phyloP scores from a whole-genome alignment of 2,329 filamentous ascomycete genomes.

The Microdochium nivale region DNA sequence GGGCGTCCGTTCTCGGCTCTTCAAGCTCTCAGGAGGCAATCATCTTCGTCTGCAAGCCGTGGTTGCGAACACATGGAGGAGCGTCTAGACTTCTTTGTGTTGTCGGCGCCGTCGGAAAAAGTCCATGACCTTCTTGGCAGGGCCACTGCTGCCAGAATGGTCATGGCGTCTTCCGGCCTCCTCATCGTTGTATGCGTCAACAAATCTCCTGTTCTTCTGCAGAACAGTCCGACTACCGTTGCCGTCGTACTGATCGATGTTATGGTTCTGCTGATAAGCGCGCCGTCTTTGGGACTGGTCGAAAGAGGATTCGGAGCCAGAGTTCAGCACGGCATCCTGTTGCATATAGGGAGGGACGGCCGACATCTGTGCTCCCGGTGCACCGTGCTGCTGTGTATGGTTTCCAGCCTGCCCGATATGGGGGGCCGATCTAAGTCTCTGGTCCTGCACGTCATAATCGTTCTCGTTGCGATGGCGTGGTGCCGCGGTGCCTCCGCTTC shows the following conservation, averaged over 20 bases:
- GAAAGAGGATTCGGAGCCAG: constrained; percentile 45
- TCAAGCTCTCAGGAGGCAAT: too few relatives aligned
- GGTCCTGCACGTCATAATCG: constrained; percentile 26
- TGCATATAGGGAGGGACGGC: constrained; percentile 38
- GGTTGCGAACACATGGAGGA: background rate
- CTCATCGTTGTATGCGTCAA: constrained; percentile 78
- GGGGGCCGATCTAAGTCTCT: constrained; percentile 16
- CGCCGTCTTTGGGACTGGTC: constrained; percentile 32
- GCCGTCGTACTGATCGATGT: constrained; percentile 32
- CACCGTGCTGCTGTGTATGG: constrained; percentile 30
- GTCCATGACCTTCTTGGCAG: constrained; percentile 92
- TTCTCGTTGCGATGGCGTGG: constrained; percentile 28
- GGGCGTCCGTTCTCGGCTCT: background rate
- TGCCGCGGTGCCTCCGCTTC: constrained; percentile 7
- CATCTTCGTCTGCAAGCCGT: background rate
- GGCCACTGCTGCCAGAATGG: constrained; percentile 75
- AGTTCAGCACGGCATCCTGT: constrained; percentile 36
- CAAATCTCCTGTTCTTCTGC: constrained; percentile 83
- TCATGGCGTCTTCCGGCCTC: constrained; percentile 47
- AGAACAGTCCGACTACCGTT: constrained; percentile 42
- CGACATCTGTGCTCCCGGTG: constrained; percentile 29
- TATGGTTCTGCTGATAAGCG: constrained; percentile 34
- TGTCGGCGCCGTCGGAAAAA: constrained; percentile 65
- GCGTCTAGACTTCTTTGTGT: background rate
- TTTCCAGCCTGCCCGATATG: constrained; percentile 17